phyloP scores from a whole-genome alignment of 371 early-diverging fungal species.

The Polyrhizophydium stewartii region DNA sequence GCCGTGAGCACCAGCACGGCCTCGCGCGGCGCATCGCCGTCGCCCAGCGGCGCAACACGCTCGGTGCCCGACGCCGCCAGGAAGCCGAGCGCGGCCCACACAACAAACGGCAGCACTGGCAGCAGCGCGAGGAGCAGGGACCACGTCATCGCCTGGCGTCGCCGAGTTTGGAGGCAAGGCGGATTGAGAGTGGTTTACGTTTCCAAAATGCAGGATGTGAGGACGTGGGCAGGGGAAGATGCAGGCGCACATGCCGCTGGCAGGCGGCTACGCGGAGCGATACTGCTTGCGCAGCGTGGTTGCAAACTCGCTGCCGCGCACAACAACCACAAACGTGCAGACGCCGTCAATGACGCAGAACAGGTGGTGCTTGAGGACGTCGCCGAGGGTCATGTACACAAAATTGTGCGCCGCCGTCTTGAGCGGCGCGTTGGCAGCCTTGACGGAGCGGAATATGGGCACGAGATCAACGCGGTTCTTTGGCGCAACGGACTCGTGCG shows the following conservation, averaged over 20 bases:
- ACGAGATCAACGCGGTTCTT: constrained; percentile 15
- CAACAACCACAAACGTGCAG: constrained; percentile 28
- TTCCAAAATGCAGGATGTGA: not conserved
- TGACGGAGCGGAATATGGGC: constrained; percentile 23
- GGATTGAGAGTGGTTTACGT: too few relatives aligned
- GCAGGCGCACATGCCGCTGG: too few relatives aligned
- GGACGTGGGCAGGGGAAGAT: not conserved
- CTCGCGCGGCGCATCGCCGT: constrained; percentile 10
- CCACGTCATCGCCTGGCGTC: not conserved
- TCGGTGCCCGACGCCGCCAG: not conserved
- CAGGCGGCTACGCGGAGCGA: not conserved
- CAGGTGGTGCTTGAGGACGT: constrained; percentile 16
- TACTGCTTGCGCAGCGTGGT: constrained; percentile 13
- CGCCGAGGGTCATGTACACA: constrained; percentile 14
- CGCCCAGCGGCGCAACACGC: not conserved
- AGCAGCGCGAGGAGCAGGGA: not conserved
- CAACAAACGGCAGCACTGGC: not conserved
- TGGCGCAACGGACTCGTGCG: constrained; percentile 34
- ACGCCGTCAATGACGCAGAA: constrained; percentile 37
- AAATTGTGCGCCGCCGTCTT: not conserved
- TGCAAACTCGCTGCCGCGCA: constrained; percentile 16
- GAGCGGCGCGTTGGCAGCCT: not conserved
- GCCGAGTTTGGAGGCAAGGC: too few relatives aligned
- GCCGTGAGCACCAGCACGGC: constrained; percentile 80
- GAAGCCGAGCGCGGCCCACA: not conserved